phyloP scores from a whole-genome alignment of 2,329 filamentous ascomycete genomes.

The Calonectria pteridis region DNA sequence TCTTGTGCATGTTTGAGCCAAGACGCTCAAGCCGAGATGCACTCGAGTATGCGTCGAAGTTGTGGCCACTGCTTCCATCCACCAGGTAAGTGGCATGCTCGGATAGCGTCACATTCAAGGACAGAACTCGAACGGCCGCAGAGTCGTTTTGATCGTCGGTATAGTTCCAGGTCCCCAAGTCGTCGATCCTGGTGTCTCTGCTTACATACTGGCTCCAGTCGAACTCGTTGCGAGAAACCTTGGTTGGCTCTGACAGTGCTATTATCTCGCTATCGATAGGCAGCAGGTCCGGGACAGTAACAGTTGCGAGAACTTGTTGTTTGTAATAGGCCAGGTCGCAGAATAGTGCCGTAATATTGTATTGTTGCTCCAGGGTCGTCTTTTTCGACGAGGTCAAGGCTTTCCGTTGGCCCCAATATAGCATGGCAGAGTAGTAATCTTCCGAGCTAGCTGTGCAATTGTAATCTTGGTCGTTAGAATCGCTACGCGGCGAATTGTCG shows the following conservation, averaged over 20 bases:
- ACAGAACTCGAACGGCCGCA: rapidly evolving
- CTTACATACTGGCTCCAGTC: no score
- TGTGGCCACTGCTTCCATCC: not conserved
- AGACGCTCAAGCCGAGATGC: not conserved
- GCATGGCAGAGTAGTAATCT: not conserved
- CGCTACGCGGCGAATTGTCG: not conserved
- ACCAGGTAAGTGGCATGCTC: not conserved
- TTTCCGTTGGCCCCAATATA: not conserved
- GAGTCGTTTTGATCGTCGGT: not conserved
- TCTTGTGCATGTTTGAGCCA: not conserved
- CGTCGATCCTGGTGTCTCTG: no score
- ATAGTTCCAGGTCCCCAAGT: not conserved
- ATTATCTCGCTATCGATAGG: not conserved
- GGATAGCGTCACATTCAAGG: not conserved
- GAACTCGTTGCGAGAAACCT: not conserved
- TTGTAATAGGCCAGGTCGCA: not conserved
- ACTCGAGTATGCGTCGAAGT: not conserved
- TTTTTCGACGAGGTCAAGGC: not conserved
- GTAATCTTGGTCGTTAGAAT: rapidly evolving
- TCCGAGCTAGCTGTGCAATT: not conserved
- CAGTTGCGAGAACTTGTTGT: not conserved
- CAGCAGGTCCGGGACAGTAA: not conserved
- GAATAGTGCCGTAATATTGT: not conserved
- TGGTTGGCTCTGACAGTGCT: not conserved
- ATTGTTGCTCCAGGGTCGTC: no score